These are phyloP conservation scores for Inga leiocalycina DNA, from an alignment of 306 rosid species.

Conservation along the genomic window DNA sequence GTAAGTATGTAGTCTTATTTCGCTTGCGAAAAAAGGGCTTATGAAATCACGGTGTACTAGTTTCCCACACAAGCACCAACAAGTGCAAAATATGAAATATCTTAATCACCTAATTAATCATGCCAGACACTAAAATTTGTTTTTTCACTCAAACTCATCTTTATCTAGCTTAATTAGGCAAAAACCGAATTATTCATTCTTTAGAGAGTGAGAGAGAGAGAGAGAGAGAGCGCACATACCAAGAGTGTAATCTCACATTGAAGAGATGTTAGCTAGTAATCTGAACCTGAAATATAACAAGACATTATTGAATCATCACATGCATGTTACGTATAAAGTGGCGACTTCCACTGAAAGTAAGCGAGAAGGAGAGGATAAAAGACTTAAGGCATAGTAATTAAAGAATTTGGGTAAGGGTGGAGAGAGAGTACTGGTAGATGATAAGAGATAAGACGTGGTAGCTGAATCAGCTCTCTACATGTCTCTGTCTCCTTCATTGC, in stretches of 20 bases:
- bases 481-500: conserved; percentile 27
- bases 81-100: neutral
- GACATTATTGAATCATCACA: neutral
- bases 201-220: no score
- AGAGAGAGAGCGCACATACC: neutral
- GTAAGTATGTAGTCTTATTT: no score
- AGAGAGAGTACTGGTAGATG: conserved; percentile 1
- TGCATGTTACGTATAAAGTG: neutral
- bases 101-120: neutral
- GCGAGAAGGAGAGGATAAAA: neutral
- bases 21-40: no score
- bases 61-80: no score
- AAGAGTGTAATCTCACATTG: neutral
- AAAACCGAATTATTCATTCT: no score
- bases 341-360: neutral
- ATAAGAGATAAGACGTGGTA: conserved; percentile 44
- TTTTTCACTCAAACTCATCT: no score
- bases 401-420: neutral
- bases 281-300: neutral
- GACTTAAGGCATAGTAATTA: neutral
- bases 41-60: no score
- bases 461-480: conserved; percentile 13
- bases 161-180: no score
- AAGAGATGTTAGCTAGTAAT: no score
- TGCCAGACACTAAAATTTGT: neutral